A percentile compares a stretch with the other conserved stretches of the same genome.
phyloP scores from a whole-genome alignment of 176 grass and related monocot species.

The Urochloa ruziziensis region DNA sequence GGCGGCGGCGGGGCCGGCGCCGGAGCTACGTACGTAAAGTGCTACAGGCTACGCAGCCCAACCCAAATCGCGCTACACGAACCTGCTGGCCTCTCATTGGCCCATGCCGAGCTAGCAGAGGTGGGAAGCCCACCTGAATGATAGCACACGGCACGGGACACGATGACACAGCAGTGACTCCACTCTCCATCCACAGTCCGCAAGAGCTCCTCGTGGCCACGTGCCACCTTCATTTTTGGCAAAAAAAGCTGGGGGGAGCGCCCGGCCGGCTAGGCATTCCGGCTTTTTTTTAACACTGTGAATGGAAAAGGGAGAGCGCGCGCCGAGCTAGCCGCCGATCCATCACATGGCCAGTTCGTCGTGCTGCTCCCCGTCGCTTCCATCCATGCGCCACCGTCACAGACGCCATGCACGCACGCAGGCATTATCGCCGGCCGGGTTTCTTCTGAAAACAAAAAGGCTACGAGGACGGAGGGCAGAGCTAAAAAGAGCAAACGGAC shows the following conservation, averaged over 20 bases:
- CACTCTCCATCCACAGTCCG: neutral
- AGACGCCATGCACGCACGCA: neutral
- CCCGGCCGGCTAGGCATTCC: no score
- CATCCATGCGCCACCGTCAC: neutral
- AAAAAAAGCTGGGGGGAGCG: neutral
- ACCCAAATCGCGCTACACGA: no score
- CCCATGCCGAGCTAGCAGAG: no score
- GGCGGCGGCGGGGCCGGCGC: no score
- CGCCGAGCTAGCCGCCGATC: neutral
- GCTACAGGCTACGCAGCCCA: no score
- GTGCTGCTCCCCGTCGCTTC: neutral
- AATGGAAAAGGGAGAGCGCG: neutral
- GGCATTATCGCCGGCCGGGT: neutral
- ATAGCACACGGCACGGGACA: neutral
- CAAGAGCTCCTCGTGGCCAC: neutral
- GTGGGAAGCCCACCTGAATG: neutral
- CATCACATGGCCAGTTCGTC: conserved; percentile 25
- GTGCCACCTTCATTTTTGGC: neutral
- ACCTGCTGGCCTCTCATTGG: neutral
- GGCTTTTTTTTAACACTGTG: neutral
- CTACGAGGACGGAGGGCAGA: neutral
- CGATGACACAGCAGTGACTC: neutral
- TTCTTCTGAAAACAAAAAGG: neutral
- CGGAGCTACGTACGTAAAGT: no score
- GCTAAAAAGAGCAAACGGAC: conserved; percentile 50